Evolutionary conservation across 306 rosid genomes (phyloP).

Genomic region (Urtica urens): DNA sequence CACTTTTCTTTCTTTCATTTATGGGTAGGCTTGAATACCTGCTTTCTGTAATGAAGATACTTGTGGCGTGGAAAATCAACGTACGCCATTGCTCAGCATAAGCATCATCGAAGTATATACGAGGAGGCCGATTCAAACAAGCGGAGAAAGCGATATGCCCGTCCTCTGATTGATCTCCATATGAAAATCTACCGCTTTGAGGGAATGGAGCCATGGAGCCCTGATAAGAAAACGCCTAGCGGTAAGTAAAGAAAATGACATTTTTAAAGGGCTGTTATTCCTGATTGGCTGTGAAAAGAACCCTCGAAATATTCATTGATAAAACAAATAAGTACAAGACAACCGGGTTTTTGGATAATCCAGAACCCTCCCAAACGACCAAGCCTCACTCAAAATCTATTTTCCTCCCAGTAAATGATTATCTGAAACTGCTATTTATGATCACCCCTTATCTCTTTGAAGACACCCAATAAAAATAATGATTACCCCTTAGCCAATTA

Average conservation of each 20-base stretch:
- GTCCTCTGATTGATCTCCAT: slow-evolving; percentile 93
- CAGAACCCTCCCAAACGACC: no score
- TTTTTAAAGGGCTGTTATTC: slow-evolving; percentile 13
- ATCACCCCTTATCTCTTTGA: no score
- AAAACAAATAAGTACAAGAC: no score
- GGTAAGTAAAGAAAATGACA: slow-evolving; percentile 43
- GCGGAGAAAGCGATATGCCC: slow-evolving; percentile 93
- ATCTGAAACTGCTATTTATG: no score
- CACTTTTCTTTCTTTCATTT: neutral
- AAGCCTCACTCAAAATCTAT: no score
- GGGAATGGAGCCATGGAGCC: slow-evolving; percentile 83
- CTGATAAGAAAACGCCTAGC: slow-evolving; percentile 50
- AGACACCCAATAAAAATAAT: no score
- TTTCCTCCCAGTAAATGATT: no score
- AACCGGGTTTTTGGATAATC: no score
- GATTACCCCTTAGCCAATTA: no score
- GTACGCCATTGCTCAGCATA: slow-evolving; percentile 95
- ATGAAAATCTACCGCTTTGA: slow-evolving; percentile 89
- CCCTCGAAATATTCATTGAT: no score
- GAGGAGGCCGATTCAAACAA: slow-evolving; percentile 99
- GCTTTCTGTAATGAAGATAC: slow-evolving; percentile 44
- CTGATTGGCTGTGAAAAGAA: no score
- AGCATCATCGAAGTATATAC: slow-evolving; percentile 75
- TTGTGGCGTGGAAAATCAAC: slow-evolving; percentile 85
- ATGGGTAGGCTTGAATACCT: no score